Conservation (phyloP, 106 monocot genomes). For the Phalaenopsis equestris region DNA sequence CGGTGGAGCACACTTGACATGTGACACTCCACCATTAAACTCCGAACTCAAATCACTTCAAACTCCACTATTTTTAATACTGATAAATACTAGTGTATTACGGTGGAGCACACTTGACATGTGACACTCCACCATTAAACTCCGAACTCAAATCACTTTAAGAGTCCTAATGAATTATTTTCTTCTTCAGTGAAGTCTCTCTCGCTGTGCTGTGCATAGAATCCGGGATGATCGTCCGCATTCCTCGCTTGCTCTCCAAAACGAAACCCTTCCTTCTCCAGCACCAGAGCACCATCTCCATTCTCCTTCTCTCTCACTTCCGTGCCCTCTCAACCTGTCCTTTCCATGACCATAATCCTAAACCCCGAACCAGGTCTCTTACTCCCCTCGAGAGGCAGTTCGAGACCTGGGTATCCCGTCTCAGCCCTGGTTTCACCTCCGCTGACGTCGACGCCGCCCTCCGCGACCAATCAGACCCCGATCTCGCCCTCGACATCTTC, state of each 20-base stretch:
- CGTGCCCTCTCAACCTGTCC: background rate
- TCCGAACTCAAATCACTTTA: too few species aligned
- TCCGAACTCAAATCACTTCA: too few species aligned
- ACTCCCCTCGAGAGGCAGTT: conserved; percentile 55
- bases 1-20: too few species aligned
- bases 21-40: too few species aligned
- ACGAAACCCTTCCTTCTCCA: background rate
- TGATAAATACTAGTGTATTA: too few species aligned
- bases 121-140: too few species aligned
- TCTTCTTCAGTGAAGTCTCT: too few species aligned
- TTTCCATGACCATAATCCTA: background rate
- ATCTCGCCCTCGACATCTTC: conserved; percentile 85
- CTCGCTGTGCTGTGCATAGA: too few species aligned
- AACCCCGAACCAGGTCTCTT: conserved; percentile 17
- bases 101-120: too few species aligned
- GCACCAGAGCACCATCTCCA: too few species aligned
- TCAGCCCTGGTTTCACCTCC: conserved; percentile 56
- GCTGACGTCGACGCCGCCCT: conserved; percentile 45
- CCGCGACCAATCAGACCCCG: conserved; percentile 47
- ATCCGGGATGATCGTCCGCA: background rate
- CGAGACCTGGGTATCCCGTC: conserved; percentile 45
- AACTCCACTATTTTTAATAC: too few species aligned
- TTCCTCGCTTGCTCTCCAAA: background rate
- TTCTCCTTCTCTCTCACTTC: background rate
- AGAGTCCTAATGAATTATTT: too few species aligned